phyloP scores from a whole-genome alignment of 1,139 yeast species.

The Geotrichum cucujoidarum region DNA sequence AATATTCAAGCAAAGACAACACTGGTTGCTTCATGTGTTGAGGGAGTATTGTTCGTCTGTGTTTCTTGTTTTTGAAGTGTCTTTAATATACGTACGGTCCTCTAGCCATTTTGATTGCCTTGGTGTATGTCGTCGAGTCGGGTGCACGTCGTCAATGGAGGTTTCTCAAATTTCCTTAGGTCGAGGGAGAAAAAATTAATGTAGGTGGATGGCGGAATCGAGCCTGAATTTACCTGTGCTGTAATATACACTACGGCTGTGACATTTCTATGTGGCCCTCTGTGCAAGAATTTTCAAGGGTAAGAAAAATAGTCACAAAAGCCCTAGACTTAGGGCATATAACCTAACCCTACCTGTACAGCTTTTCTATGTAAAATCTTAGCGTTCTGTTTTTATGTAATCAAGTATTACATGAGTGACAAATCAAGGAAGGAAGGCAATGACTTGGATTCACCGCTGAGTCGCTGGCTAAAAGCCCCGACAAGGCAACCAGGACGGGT shows the following conservation, averaged over 20 bases:
- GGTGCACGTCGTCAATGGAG: conserved; percentile 19
- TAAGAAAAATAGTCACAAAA: neutral
- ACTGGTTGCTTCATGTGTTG: too few species aligned
- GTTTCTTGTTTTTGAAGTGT: too few species aligned
- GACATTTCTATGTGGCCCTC: neutral
- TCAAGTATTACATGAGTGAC: too few species aligned
- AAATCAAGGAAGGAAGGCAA: too few species aligned
- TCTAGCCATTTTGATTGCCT: conserved; percentile 69
- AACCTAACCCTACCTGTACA: neutral
- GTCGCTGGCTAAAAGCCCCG: too few species aligned
- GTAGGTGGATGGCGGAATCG: neutral
- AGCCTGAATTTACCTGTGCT: neutral
- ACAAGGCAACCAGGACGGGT: too few species aligned
- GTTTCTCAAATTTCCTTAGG: conserved; percentile 14
- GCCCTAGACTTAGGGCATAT: neutral
- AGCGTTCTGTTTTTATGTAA: too few species aligned
- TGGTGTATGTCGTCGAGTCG: conserved; percentile 15
- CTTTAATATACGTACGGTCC: conserved; percentile 84
- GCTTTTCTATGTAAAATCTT: too few species aligned
- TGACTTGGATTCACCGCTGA: too few species aligned
- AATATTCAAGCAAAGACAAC: too few species aligned
- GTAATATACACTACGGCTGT: neutral
- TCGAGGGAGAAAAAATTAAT: conserved; percentile 8
- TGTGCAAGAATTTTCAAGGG: neutral
- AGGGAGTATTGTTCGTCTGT: too few species aligned